Base-by-base conservation (phyloP, 2,329 filamentous ascomycete genomes). In the Aspergillus melleus region DNA sequence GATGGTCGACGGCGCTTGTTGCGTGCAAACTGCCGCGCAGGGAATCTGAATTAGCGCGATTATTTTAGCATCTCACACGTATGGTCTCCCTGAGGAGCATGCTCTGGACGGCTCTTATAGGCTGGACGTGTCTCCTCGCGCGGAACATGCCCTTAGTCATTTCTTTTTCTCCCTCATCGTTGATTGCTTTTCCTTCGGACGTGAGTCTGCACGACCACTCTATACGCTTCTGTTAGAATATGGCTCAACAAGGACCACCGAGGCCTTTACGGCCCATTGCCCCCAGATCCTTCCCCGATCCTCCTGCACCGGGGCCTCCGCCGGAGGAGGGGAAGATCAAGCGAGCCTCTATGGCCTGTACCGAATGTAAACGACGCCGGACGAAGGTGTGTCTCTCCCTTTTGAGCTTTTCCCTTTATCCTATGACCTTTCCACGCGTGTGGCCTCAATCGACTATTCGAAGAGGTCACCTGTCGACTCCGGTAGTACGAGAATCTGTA, bases 321-420 rank as follows among this genome's bases (percentile, higher is more conserved):
- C 55, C 66, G 32, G 74, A 76, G 20, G 74, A 76, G 22, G 61
- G 58, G 51, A 71, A 71, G 52, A 70, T 71, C 50, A 75, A 71
- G 58, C 66, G 74, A 54, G 74, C 73, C 12, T 76, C 74, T 8
- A 73, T 71, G 16, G 74, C 74, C 32, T 77, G 74, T 61, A 66
- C 64, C 36, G 73, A 76, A 62, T 77, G 74, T 63, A 72, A 77
- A 61, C 69, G 65, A 57, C 69, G 73, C 55, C 72, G 74, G 47
- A 76, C 72, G 51, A 76, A 71, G 72, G 74, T 77, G 74, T 47
- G 53, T 59, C 16, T 52, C 11, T 36, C 39, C 55, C 49, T 47
- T 19, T 11, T 50, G 39, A 9, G 10, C 36, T 52, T 24, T 26
- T 24, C 16, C 42, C 26, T 54, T 47, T 8, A 42, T 14, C 14